Percentiles rank a stretch among this genome's conserved stretches.
These are phyloP conservation scores for Scedosporium apiospermum DNA, from an alignment of 2,329 filamentous ascomycete species.

Conservation along the genomic window DNA sequence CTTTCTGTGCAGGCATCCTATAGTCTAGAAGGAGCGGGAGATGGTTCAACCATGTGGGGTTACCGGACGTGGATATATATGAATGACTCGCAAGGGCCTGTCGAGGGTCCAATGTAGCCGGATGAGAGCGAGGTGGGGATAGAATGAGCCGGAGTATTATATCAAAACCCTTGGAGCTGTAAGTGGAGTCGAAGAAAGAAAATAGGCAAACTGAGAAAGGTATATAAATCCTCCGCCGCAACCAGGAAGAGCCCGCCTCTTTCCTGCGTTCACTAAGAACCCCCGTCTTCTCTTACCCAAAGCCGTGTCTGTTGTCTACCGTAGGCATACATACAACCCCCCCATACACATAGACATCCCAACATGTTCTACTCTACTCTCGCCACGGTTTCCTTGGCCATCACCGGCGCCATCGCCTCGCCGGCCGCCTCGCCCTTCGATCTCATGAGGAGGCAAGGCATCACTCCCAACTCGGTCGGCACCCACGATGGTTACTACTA, in stretches of 20 bases:
- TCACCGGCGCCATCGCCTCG: not conserved
- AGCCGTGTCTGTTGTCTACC: not conserved
- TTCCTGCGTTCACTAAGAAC: not conserved
- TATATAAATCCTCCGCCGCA: not conserved
- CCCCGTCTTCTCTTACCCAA: not conserved
- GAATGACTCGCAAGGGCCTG: not conserved
- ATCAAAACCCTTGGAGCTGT: not conserved
- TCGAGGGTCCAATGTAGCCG: not conserved
- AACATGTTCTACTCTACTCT: constrained; percentile 2
- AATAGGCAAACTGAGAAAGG: not conserved
- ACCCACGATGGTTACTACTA: constrained; percentile 35
- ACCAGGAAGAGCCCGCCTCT: not conserved
- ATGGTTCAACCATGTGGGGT: not conserved
- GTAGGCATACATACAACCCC: not conserved
- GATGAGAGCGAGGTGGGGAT: not conserved
- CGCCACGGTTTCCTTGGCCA: constrained; percentile 3
- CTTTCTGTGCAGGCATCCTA: not conserved
- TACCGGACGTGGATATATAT: not conserved
- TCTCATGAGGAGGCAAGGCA: constrained; percentile 4
- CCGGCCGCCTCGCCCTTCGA: constrained; percentile 3
- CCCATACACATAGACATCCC: not conserved
- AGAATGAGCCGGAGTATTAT: not conserved
- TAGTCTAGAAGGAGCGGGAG: not conserved
- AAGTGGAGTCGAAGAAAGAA: not conserved
- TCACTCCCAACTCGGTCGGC: constrained; percentile 25